Evolutionary conservation across 2,329 filamentous ascomycete species (phyloP), one percentile per base, ranked within the genome.

Genomic region (Corniculantispora saksenae): DNA sequence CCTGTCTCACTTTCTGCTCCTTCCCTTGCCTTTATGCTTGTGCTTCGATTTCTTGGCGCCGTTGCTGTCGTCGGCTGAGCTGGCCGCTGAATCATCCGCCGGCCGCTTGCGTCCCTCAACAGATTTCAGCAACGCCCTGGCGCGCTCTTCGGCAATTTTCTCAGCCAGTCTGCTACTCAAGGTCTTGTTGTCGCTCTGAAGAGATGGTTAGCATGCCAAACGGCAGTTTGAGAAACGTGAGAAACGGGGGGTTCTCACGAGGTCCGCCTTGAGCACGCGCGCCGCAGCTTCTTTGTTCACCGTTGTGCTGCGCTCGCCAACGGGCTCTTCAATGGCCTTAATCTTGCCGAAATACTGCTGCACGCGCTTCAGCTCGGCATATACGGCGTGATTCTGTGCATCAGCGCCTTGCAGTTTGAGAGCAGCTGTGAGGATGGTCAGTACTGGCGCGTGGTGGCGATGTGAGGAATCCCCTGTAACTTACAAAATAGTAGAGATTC

Each of bases 321-420:
- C 83, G 1, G 86, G 85, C 8, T 82, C 84, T 77, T 97, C 93
- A 3, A 88, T 85, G 17, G 83, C 82, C 74, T 95, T 92, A 75
- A 98, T 94, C 81, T 98, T 99, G 66, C 86, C 88, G 78, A 97
- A 97, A 77, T 98, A 98, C 74, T 93, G 91, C 77, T 90, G 93
- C 62, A 98, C 89, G 64, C 95, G 89, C 66, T 88, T 90, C 68
- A 99, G 85, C 80, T 99, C 95, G 66, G 85, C 85, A 78, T 93
- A 95, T 66, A 99, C 87, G 32, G 92, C 86, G 75, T 98, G 94
- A 61, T 91, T 84, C 76, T 91, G 93, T n/a, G 91, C 89, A 73
- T 97, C 86, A 35, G 89, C 84, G 65, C 91, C 93, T 70, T 93
- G 89, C 10, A 97, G 84, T 67, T 89, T 89, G 25, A 99, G 82